Percentiles rank a stretch among this genome's conserved stretches.
Evolutionary conservation across 441 rosid species (phyloP).

Genomic region (Rhodomyrtus psidioides): DNA sequence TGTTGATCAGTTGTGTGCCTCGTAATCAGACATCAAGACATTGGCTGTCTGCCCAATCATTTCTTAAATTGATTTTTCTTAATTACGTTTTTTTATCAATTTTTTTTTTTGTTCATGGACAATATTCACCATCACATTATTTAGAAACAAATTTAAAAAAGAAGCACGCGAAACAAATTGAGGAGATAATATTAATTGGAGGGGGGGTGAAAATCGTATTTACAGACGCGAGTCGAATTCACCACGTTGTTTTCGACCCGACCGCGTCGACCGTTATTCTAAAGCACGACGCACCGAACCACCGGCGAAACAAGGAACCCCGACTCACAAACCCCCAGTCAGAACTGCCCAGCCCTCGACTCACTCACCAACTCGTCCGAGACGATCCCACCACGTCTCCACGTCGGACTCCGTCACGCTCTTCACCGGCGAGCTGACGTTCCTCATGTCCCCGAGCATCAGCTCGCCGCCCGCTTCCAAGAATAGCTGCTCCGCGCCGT

Average conservation of each 20-base stretch:
- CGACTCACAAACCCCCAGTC: neutral
- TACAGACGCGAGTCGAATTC: neutral
- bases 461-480: slow-evolving; percentile 31
- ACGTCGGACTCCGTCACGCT: slow-evolving; percentile 31
- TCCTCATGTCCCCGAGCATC: slow-evolving; percentile 58
- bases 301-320: neutral
- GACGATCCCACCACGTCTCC: slow-evolving; percentile 41
- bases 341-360: neutral
- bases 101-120: too few relatives aligned
- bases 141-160: too few relatives aligned
- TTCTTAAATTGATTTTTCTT: too few relatives aligned
- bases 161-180: neutral
- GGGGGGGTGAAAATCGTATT: neutral
- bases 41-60: neutral
- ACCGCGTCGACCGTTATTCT: neutral
- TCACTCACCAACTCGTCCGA: slow-evolving; percentile 8
- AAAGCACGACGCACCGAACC: neutral
- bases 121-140: too few relatives aligned
- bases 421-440: slow-evolving; percentile 32
- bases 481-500: slow-evolving; percentile 30
- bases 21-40: neutral
- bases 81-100: too few relatives aligned
- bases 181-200: neutral
- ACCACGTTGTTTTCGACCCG: neutral
- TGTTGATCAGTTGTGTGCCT: too few relatives aligned